Evolutionary conservation across 1,139 yeast species (phyloP).

Genomic region (Candida neerlandica): DNA sequence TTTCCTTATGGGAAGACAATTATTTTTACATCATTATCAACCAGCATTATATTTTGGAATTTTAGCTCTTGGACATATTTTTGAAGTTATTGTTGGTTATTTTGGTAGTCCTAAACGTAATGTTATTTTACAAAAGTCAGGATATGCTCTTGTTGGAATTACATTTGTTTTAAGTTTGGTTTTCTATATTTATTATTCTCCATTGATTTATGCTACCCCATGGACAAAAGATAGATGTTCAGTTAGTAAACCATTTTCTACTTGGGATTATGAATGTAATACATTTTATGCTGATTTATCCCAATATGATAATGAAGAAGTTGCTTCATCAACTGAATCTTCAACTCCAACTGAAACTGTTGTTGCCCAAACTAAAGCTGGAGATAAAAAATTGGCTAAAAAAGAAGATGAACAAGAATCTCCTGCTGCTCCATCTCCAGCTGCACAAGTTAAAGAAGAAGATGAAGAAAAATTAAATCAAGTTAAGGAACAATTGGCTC

Average conservation of each 20-base stretch:
- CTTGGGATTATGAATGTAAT: conserved; percentile 89
- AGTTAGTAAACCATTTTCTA: conserved; percentile 56
- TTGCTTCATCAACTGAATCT: conserved; percentile 14
- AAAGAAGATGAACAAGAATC: conserved; percentile 13
- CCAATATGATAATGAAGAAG: conserved; percentile 25
- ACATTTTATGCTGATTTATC: conserved; percentile 43
- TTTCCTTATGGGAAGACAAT: conserved; percentile 90
- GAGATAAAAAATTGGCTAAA: conserved; percentile 15
- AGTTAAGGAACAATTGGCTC: conserved; percentile 20
- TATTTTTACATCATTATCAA: conserved; percentile 90
- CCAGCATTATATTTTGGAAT: conserved; percentile 91
- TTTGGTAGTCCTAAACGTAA: conserved; percentile 32
- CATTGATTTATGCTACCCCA: conserved; percentile 76
- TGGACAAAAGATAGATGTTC: conserved; percentile 79
- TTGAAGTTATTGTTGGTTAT: conserved; percentile 66
- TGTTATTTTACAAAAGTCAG: conserved; percentile 31
- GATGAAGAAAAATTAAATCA: conserved; percentile 14
- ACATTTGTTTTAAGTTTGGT: conserved; percentile 54
- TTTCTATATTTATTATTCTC: conserved; percentile 66
- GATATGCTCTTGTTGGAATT: conserved; percentile 45
- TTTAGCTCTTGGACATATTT: conserved; percentile 77
- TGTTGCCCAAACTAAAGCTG: conserved; percentile 18
- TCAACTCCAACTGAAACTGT: conserved; percentile 20
- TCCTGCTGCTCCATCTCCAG: conserved; percentile 15
- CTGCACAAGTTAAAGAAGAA: conserved; percentile 14